Base-by-base conservation (phyloP, 768 basidiomycete genomes). In the Panaeolus papilionaceus region DNA sequence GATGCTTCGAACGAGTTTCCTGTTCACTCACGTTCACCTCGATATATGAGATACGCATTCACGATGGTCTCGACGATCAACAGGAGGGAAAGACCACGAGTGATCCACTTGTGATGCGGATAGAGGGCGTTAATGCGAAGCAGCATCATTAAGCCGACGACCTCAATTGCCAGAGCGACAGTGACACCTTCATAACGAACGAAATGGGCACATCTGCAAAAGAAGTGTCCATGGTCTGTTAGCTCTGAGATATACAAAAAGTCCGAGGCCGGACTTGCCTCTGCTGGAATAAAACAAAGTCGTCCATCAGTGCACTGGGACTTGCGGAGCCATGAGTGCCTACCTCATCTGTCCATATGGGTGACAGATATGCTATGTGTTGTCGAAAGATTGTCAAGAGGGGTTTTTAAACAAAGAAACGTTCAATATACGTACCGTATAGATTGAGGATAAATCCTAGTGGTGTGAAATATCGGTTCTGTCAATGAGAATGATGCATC, bases 391-490 rank as follows among this genome's bases (percentile, higher is more conserved):
- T 1, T 40, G 14, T 44, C 7, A 14, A 38, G 9, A 68, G 20
- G 2, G 39, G 16, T 9, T 26, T 2, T 61, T 20, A 26, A 39
- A 18, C 18, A 6, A 38, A 12, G 40, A 23, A 62, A 62, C 38
- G 47, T 8, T 7, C 26, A 37, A 54, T 4, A 38, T 14, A 37
- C 71, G 39, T 72, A 81, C 82, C 85, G 63, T 78, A 82, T 4
- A 88, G 71, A 67, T 89, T 88, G 38, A 89, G 75, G 23, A 89
- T 83, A 71, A 90, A 90, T 0, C 86, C 86, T 2, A 89, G 75
- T 0, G 88, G 88, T 0, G 85, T 88, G 18, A 89, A 70, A 71
- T 90, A 90, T 39, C 89, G 85, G 69, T 89, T 90, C 88, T 90
- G 39, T 12, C 20, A 23, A 23, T 26, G 49, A 11, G 12, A 58